phyloP scores from a whole-genome alignment of 192 early-diverging fungal species.

The Mortierella alpina region DNA sequence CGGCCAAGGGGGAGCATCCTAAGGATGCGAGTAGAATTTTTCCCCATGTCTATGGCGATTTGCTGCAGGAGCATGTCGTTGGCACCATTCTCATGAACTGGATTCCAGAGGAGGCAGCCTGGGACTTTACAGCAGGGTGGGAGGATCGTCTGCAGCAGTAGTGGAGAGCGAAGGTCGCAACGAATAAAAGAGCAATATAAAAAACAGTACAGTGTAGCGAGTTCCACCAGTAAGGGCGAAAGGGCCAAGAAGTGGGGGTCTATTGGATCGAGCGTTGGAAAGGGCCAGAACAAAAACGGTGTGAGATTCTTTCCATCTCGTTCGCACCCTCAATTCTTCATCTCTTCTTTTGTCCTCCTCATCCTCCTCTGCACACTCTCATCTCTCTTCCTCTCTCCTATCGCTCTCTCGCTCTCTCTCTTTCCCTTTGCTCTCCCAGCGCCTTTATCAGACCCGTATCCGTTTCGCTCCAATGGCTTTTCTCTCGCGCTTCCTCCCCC shows the following conservation, averaged over 20 bases:
- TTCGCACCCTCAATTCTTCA: neutral
- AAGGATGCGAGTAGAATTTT: constrained; percentile 43
- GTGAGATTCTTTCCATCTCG: neutral
- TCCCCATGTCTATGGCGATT: constrained; percentile 48
- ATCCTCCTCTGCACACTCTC: neutral
- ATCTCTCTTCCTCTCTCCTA: neutral
- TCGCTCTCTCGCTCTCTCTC: constrained; percentile 7
- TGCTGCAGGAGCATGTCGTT: constrained; percentile 22
- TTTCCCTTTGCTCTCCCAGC: neutral
- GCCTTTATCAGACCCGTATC: neutral
- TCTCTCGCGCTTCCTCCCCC: constrained; percentile 8
- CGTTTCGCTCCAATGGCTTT: neutral
- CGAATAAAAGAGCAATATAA: neutral
- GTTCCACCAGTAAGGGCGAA: too few species aligned
- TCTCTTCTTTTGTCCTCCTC: neutral
- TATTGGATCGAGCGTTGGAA: too few species aligned
- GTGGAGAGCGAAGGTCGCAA: neutral
- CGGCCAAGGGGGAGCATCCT: constrained; percentile 39
- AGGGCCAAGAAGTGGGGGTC: too few species aligned
- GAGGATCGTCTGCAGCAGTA: constrained; percentile 40
- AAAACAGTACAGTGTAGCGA: neutral
- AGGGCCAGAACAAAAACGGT: too few species aligned
- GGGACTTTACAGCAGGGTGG: constrained; percentile 46
- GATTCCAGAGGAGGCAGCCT: constrained; percentile 5
- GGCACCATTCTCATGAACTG: constrained; percentile 28